Evolutionary conservation across 2,329 filamentous ascomycete genomes (phyloP).

Genomic region (Fusarium nematophilum): DNA sequence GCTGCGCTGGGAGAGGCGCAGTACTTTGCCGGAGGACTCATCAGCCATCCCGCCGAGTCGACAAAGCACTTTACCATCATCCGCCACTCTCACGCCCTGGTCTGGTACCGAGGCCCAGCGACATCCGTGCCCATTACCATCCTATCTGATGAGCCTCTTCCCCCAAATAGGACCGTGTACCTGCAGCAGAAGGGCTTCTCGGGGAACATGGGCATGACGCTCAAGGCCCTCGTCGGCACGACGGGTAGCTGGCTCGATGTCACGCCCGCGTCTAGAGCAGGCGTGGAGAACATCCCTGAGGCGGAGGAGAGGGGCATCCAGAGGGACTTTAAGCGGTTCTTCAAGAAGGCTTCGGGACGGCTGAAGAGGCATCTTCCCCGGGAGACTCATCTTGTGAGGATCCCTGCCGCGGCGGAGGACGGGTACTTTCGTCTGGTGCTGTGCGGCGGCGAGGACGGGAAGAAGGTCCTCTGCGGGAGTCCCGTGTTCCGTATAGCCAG

Average conservation of each 20-base stretch:
- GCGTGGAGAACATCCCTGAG: slow-evolving; percentile 60
- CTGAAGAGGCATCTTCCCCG: slow-evolving; percentile 62
- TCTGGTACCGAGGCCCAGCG: slow-evolving; percentile 73
- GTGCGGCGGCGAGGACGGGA: slow-evolving; percentile 58
- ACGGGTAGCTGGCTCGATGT: slow-evolving; percentile 74
- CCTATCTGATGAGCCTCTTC: slow-evolving; percentile 68
- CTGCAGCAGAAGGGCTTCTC: slow-evolving; percentile 76
- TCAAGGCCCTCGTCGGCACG: slow-evolving; percentile 71
- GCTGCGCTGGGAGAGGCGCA: slow-evolving; percentile 67
- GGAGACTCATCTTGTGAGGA: slow-evolving; percentile 73
- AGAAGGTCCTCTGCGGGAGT: slow-evolving; percentile 71
- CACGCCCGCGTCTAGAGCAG: slow-evolving; percentile 65
- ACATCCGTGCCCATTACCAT: slow-evolving; percentile 74
- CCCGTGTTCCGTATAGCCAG: slow-evolving; percentile 78
- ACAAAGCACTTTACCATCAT: slow-evolving; percentile 75
- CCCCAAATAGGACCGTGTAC: slow-evolving; percentile 70
- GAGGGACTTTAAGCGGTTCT: slow-evolving; percentile 73
- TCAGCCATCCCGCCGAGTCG: slow-evolving; percentile 72
- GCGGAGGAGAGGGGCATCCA: slow-evolving; percentile 75
- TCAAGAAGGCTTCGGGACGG: slow-evolving; percentile 64
- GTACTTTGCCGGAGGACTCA: slow-evolving; percentile 73
- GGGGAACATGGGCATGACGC: slow-evolving; percentile 74
- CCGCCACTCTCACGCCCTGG: slow-evolving; percentile 71
- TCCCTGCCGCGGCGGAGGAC: slow-evolving; percentile 71
- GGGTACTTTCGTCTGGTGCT: slow-evolving; percentile 77